These are phyloP conservation scores for Sugiyamaella valdiviana DNA, from an alignment of 805 yeast genomes.

Conservation along the genomic window DNA sequence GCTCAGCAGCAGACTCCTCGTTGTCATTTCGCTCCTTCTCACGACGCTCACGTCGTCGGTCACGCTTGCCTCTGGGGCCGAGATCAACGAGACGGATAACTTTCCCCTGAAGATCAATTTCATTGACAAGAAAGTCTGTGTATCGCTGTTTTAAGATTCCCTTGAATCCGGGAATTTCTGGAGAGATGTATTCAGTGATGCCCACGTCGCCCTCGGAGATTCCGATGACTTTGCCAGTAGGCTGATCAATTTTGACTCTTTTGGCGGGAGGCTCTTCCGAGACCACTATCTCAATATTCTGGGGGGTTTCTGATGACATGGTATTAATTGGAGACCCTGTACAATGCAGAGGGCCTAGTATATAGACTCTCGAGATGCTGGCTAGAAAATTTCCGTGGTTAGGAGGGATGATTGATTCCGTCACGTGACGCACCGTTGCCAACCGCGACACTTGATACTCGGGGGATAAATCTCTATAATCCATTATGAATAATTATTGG, in stretches of 20 bases:
- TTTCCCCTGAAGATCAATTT: conserved; percentile 59
- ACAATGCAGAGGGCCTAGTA: background rate
- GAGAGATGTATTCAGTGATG: conserved; percentile 61
- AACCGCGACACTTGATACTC: background rate
- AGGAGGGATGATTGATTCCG: no score
- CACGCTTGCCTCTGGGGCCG: conserved; percentile 44
- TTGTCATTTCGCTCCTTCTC: conserved; percentile 15
- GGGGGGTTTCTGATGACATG: no score
- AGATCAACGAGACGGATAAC: conserved; percentile 72
- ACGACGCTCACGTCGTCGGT: conserved; percentile 18
- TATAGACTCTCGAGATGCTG: background rate
- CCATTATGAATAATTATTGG: no score
- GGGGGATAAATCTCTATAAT: background rate
- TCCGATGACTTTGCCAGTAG: conserved; percentile 28
- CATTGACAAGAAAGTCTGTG: conserved; percentile 91
- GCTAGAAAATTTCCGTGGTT: no score
- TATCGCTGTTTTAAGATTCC: conserved; percentile 85
- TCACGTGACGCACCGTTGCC: background rate
- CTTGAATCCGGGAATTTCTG: conserved; percentile 52
- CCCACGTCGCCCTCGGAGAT: conserved; percentile 81
- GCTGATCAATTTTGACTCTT: conserved; percentile 1
- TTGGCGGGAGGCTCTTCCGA: conserved; percentile 2
- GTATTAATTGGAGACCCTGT: background rate
- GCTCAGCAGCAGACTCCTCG: conserved; percentile 1
- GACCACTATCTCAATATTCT: no score